Percentiles rank a stretch among this genome's conserved stretches.
Conservation (phyloP, 148 eudicot species). For the Beta vulgaris region DNA sequence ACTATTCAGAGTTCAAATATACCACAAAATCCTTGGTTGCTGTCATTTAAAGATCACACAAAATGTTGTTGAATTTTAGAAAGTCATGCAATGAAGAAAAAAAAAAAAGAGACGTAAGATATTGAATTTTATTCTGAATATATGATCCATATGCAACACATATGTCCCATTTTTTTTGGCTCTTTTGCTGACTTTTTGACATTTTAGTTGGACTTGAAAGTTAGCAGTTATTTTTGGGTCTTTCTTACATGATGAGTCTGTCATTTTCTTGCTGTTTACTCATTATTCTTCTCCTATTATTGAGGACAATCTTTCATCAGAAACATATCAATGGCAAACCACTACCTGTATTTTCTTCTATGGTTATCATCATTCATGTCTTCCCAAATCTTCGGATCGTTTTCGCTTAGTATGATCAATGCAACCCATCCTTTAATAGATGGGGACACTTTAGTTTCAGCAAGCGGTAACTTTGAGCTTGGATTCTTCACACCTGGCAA, state of each 20-base stretch:
- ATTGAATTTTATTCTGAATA: neutral
- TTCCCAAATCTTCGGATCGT: neutral
- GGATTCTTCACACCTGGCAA: constrained; percentile 24
- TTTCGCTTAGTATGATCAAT: neutral
- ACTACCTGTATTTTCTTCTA: neutral
- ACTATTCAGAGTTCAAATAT: neutral
- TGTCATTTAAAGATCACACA: neutral
- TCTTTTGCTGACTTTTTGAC: constrained; percentile 12
- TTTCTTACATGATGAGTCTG: neutral
- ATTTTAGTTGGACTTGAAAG: neutral
- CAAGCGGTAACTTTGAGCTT: constrained; percentile 17
- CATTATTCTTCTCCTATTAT: neutral
- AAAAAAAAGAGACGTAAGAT: neutral
- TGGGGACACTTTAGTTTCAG: constrained; percentile 20
- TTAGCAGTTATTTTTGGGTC: neutral
- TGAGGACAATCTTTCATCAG: neutral
- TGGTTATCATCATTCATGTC: neutral
- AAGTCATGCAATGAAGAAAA: too few relatives aligned
- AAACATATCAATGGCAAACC: neutral
- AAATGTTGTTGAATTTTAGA: too few relatives aligned
- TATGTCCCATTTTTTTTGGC: too few relatives aligned
- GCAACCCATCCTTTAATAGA: constrained; percentile 9
- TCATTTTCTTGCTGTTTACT: constrained; percentile 14
- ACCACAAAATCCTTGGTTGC: neutral
- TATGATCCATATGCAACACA: neutral